Evolutionary conservation across 2,329 filamentous ascomycete species (phyloP), one percentile per base, ranked within the genome.

Genomic region (Claviceps sp.): DNA sequence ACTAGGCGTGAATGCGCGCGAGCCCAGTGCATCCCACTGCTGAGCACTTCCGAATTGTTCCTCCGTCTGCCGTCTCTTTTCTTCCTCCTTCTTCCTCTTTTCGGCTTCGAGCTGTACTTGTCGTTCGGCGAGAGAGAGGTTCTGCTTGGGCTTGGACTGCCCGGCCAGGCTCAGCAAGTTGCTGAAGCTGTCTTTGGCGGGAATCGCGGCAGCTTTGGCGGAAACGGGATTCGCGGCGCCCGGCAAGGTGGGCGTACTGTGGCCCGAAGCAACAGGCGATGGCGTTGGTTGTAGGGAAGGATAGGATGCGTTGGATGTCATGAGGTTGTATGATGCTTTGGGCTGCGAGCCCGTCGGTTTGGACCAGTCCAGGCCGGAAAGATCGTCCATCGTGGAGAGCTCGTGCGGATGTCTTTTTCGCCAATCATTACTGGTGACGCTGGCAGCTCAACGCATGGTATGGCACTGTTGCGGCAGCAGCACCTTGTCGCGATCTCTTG

Each of bases 51-150:
- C 88, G 66, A 88, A 96, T 55, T 91, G 82, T 34, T 79, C 76
- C 57, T 93, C 87, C 60, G 83, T 78, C 63, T 83, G 79, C 60
- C 77, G 84, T 60, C 77, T 79, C 62, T 80, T 79, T 63, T 90
- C 84, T 54, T 84, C 84, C 55, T 89, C 86, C 64, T 91, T 86
- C 64, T 73, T 79, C 37, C 77, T 73, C 68, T 81, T 87, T 66
- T 84, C 80, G 4, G 74, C 77, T 57, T 81, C 76, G 40, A 85
- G 67, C 54, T 78, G 79, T 56, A 81, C 78, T 66, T 88, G 86
- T 61, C 88, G 84, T 66, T 95, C 87, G 57, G 86, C 79, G 58
- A 95, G 69, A 55, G 81, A 85, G 16, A 96, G 72, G 57, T 85
- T 93, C 65, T 82, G 84, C 34, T 76, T 78, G 51, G 70, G 68